These are phyloP conservation scores for Podaxis sp. DNA, from an alignment of 768 basidiomycete genomes.

Conservation along the genomic window DNA sequence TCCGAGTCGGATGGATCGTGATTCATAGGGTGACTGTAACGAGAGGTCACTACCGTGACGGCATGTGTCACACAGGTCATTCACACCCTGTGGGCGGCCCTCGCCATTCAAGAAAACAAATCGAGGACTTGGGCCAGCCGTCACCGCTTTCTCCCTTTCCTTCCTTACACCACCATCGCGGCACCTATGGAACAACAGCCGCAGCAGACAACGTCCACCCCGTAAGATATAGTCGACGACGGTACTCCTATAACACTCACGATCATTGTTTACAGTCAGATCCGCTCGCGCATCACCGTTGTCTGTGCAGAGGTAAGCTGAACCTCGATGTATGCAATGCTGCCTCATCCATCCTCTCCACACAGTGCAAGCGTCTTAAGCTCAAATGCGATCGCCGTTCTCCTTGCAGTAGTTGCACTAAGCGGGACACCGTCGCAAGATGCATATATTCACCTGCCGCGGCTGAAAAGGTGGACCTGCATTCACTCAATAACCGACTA, in stretches of 20 bases:
- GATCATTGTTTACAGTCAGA: slow-evolving; percentile 14
- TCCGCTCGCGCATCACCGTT: slow-evolving; percentile 20
- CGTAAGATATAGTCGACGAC: background rate
- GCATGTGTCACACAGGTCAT: slow-evolving; percentile 7
- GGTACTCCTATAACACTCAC: background rate
- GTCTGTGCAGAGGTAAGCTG: slow-evolving; percentile 20
- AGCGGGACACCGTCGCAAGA: slow-evolving; percentile 70
- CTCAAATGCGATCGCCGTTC: slow-evolving; percentile 79
- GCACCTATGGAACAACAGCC: slow-evolving; percentile 12
- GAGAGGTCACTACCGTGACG: background rate
- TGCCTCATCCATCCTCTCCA: slow-evolving; percentile 10
- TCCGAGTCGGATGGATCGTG: slow-evolving; percentile 16
- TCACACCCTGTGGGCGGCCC: slow-evolving; percentile 9
- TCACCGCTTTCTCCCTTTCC: slow-evolving; percentile 11
- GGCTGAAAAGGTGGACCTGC: slow-evolving; percentile 86
- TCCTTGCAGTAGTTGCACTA: slow-evolving; percentile 76
- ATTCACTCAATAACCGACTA: slow-evolving; percentile 79
- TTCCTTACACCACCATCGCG: slow-evolving; percentile 6
- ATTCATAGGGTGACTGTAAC: background rate
- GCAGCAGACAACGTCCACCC: slow-evolving; percentile 7
- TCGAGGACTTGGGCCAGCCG: slow-evolving; percentile 9
- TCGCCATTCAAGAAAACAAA: slow-evolving; percentile 14
- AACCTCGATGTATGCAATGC: background rate
- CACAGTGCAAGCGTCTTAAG: slow-evolving; percentile 83
- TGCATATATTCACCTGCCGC: slow-evolving; percentile 82